These are phyloP conservation scores for Saccharum officinarum DNA, from an alignment of 176 grass and related monocot genomes.

Conservation along the genomic window DNA sequence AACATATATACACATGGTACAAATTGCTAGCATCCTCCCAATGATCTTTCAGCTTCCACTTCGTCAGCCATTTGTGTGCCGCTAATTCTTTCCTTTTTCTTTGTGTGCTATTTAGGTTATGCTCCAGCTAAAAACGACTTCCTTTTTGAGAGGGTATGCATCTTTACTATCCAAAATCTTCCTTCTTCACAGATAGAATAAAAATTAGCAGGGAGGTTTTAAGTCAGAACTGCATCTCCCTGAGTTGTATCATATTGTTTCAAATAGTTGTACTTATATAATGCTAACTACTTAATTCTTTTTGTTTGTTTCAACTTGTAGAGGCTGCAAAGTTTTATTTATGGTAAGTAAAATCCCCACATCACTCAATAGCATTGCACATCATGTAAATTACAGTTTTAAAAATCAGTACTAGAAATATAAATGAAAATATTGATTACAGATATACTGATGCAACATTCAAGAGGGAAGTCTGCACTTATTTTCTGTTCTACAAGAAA, in stretches of 20 bases:
- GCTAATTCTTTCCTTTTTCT: slow-evolving; percentile 41
- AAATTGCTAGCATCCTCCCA: slow-evolving; percentile 14
- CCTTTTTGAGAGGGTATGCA: slow-evolving; percentile 92
- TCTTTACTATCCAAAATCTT: slow-evolving; percentile 33
- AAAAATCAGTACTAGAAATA: slow-evolving; percentile 32
- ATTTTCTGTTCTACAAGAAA: slow-evolving; percentile 98
- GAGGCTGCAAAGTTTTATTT: slow-evolving; percentile 92
- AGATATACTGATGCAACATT: slow-evolving; percentile 97
- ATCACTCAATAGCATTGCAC: slow-evolving; percentile 24
- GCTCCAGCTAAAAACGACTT: slow-evolving; percentile 95
- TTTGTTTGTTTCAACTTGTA: slow-evolving; percentile 53
- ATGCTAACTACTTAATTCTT: slow-evolving; percentile 7
- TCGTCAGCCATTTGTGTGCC: slow-evolving; percentile 34
- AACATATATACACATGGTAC: slow-evolving; percentile 11
- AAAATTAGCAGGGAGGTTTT: background rate
- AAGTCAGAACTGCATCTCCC: slow-evolving; percentile 17
- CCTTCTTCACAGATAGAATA: slow-evolving; percentile 14
- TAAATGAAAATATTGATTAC: slow-evolving; percentile 37
- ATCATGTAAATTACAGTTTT: background rate
- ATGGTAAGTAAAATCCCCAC: slow-evolving; percentile 47
- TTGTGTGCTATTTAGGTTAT: slow-evolving; percentile 66
- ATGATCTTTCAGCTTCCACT: slow-evolving; percentile 26
- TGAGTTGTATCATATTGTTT: slow-evolving; percentile 30
- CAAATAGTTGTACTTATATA: slow-evolving; percentile 10
- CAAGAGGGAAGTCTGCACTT: slow-evolving; percentile 89